Conservation (phyloP, 495 filamentous ascomycete genomes). For the Penicillium simplicissimum region DNA sequence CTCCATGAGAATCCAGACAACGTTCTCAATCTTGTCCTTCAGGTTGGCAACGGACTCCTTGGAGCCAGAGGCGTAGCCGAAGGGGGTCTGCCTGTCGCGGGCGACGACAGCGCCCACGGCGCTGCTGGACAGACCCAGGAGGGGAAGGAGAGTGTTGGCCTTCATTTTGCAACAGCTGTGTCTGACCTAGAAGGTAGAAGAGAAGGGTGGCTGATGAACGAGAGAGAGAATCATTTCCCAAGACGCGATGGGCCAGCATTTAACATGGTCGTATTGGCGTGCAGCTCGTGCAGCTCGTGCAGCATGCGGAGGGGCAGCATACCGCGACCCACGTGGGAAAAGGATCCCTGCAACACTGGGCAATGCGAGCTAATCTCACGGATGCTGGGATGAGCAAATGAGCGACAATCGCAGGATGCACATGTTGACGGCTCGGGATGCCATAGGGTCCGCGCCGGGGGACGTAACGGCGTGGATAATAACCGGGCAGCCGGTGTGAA, state of each 20-base stretch:
- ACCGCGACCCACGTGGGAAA: not conserved
- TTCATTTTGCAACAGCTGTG: constrained; percentile 21
- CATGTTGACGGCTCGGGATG: not conserved
- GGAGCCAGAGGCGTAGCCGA: constrained; percentile 30
- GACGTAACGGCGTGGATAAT: not conserved
- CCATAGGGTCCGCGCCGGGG: not conserved
- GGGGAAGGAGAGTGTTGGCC: constrained; percentile 25
- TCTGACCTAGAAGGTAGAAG: not conserved
- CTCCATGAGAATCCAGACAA: constrained; percentile 47
- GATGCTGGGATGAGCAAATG: not conserved
- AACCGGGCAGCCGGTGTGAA: not conserved
- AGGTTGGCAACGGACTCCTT: constrained; percentile 39
- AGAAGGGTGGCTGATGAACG: not conserved
- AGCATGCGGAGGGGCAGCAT: not conserved
- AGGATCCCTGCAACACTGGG: not conserved
- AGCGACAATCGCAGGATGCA: not conserved
- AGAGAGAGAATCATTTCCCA: constrained; percentile 14
- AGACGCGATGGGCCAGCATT: not conserved
- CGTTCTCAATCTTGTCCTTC: constrained; percentile 50
- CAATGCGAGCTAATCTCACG: not conserved
- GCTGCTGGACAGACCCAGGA: constrained; percentile 28
- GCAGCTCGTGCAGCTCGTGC: not conserved
- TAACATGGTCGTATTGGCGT: not conserved
- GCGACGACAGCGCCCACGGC: constrained; percentile 24
- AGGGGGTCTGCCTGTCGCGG: constrained; percentile 15